A percentile compares a stretch with the other conserved stretches of the same genome.
These are phyloP conservation scores for Nakazawaea pomicola DNA, from an alignment of 805 yeast genomes.

Conservation along the genomic window DNA sequence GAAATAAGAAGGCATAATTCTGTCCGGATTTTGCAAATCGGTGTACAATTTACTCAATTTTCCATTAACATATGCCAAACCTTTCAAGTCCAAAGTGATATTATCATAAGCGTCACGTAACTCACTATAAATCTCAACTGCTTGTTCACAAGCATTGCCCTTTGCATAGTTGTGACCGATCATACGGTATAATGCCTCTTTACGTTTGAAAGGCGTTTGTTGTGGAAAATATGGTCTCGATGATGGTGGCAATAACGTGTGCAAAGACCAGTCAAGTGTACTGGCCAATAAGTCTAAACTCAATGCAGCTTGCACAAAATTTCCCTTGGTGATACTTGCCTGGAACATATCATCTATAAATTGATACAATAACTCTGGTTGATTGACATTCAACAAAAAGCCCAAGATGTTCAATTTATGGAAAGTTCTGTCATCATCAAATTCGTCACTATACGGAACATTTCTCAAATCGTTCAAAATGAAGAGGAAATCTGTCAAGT, in stretches of 20 bases:
- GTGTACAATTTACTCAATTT: constrained; percentile 64
- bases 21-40: constrained; percentile 62
- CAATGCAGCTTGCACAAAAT: constrained; percentile 78
- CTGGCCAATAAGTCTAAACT: constrained; percentile 73
- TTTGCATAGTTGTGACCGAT: constrained; percentile 65
- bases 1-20: constrained; percentile 73
- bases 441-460: constrained; percentile 79
- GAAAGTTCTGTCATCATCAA: constrained; percentile 82
- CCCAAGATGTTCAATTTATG: constrained; percentile 72
- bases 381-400: constrained; percentile 69
- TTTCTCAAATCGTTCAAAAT: constrained; percentile 61
- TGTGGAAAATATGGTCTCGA: constrained; percentile 69
- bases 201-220: constrained; percentile 76
- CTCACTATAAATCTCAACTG: constrained; percentile 73
- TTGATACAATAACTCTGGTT: constrained; percentile 76
- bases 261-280: constrained; percentile 70
- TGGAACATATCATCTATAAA: constrained; percentile 72
- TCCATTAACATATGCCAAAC: constrained; percentile 66
- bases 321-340: constrained; percentile 51
- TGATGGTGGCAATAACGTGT: constrained; percentile 48
- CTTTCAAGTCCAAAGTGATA: constrained; percentile 68
- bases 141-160: constrained; percentile 76
- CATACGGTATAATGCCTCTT: constrained; percentile 63
- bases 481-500: constrained; percentile 55
- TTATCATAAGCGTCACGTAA: constrained; percentile 69